Evolutionary conservation across 352 stramenopile genomes (phyloP).

Genomic region (Globisporangium parvum): DNA sequence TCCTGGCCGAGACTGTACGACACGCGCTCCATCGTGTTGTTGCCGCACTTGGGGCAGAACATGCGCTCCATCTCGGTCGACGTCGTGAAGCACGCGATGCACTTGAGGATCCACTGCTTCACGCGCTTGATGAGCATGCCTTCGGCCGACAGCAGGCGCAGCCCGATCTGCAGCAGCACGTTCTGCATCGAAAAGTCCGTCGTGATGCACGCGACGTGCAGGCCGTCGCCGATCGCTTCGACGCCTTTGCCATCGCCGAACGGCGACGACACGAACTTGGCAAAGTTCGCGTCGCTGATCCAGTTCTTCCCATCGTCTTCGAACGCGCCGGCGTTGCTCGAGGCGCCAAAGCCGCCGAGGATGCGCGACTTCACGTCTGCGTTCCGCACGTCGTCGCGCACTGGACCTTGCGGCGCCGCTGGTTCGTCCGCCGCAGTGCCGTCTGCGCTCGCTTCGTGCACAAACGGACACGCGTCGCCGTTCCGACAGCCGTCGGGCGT

Average conservation of each 20-base stretch:
- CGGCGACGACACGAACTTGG: constrained; percentile 58
- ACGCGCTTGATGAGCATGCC: constrained; percentile 86
- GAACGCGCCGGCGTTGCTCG: constrained; percentile 62
- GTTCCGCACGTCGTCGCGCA: constrained; percentile 54
- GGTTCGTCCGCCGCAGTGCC: constrained; percentile 15
- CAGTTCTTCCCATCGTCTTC: constrained; percentile 88
- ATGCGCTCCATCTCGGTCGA: constrained; percentile 90
- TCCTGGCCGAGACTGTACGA: constrained; percentile 92
- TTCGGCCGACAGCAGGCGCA: constrained; percentile 72
- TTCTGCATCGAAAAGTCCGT: constrained; percentile 90
- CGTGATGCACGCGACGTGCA: constrained; percentile 75
- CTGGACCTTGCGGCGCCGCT: constrained; percentile 20
- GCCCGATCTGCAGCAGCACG: constrained; percentile 86
- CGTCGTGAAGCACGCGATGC: constrained; percentile 95
- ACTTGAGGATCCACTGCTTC: constrained; percentile 96
- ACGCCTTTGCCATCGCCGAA: constrained; percentile 71
- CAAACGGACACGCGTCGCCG: constrained; percentile 64
- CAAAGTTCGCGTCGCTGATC: constrained; percentile 64
- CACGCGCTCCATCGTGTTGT: constrained; percentile 93
- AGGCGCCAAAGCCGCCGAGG: constrained; percentile 73
- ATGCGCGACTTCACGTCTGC: constrained; percentile 85
- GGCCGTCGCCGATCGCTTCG: constrained; percentile 44
- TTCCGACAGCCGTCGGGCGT: constrained; percentile 65
- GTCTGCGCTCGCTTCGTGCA: constrained; percentile 46
- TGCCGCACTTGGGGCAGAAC: constrained; percentile 97